phyloP scores from a whole-genome alignment of 2,329 filamentous ascomycete genomes.

The Diaporthe nobilis region DNA sequence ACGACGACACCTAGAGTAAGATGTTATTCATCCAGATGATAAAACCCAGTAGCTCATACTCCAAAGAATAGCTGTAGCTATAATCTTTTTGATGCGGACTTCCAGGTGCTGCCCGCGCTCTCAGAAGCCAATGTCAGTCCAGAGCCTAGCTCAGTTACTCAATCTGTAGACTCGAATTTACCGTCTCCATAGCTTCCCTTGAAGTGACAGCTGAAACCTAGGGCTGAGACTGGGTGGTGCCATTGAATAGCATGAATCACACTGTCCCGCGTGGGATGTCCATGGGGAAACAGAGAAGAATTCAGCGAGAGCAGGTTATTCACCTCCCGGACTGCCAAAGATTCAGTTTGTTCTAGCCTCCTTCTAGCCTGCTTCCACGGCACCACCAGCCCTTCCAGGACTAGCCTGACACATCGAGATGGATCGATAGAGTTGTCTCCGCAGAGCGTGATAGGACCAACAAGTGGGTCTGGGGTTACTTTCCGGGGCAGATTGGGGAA shows the following conservation, averaged over 20 bases:
- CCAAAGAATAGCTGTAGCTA: background rate
- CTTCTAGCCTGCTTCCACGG: constrained; percentile 6
- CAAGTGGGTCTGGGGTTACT: constrained; percentile 23
- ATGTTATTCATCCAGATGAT: background rate
- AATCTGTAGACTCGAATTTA: background rate
- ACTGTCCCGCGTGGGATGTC: background rate
- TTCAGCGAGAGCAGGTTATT: background rate
- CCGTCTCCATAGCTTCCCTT: background rate
- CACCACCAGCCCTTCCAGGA: constrained; percentile 4
- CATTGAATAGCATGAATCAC: background rate
- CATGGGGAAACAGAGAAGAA: constrained; percentile 2
- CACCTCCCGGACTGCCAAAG: background rate
- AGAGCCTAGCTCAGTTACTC: background rate
- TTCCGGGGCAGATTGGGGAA: constrained; percentile 30
- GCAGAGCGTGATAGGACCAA: constrained; percentile 13
- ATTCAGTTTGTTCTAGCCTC: background rate
- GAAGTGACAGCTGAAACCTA: background rate
- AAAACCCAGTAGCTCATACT: too few species aligned
- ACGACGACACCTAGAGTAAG: too few species aligned
- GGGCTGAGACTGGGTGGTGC: background rate
- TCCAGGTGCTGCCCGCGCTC: background rate
- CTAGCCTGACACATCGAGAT: constrained; percentile 26
- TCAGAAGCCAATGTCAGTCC: background rate
- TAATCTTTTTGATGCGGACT: too few species aligned
- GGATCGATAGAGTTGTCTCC: constrained; percentile 9